Evolutionary conservation across 352 stramenopile genomes (phyloP).

Genomic region (Globisporangium polare): DNA sequence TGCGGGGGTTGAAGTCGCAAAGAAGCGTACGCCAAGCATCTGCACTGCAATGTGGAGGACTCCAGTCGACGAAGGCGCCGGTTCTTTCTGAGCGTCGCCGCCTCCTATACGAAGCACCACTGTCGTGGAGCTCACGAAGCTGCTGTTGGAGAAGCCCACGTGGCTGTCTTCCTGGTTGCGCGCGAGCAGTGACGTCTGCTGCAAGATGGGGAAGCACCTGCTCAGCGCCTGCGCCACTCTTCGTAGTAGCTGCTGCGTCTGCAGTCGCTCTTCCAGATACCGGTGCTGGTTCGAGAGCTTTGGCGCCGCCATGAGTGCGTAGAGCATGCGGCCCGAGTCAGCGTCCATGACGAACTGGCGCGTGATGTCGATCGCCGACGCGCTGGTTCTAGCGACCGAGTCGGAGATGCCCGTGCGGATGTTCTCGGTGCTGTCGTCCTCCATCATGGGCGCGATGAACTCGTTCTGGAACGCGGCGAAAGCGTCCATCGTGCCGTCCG

Average conservation of each 20-base stretch:
- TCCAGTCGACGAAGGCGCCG: not conserved
- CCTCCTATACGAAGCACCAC: constrained; percentile 10
- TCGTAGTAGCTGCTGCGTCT: constrained; percentile 22
- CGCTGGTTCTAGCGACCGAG: constrained; percentile 6
- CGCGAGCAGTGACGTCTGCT: constrained; percentile 9
- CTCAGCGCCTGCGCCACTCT: constrained; percentile 26
- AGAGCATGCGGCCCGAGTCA: constrained; percentile 25
- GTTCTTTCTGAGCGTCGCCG: not conserved
- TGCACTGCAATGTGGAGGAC: constrained; percentile 27
- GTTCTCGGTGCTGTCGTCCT: constrained; percentile 17
- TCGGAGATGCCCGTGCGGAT: constrained; percentile 9
- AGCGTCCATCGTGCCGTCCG: constrained; percentile 24
- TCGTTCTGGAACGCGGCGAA: constrained; percentile 41
- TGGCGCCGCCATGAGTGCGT: constrained; percentile 11
- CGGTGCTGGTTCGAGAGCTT: not conserved
- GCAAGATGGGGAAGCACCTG: constrained; percentile 23
- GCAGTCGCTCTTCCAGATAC: constrained; percentile 13
- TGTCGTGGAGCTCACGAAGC: constrained; percentile 7
- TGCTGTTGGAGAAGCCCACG: constrained; percentile 4
- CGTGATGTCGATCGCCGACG: constrained; percentile 14
- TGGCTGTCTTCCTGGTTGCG: constrained; percentile 9
- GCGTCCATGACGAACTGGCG: constrained; percentile 36
- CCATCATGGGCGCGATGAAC: constrained; percentile 35
- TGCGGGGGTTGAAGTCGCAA: too few species aligned
- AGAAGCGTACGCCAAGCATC: constrained; percentile 31